A percentile compares a stretch with the other conserved stretches of the same genome.
Evolutionary conservation across 2,329 filamentous ascomycete species (phyloP).

Genomic region (Coniochaeta hoffmannii): DNA sequence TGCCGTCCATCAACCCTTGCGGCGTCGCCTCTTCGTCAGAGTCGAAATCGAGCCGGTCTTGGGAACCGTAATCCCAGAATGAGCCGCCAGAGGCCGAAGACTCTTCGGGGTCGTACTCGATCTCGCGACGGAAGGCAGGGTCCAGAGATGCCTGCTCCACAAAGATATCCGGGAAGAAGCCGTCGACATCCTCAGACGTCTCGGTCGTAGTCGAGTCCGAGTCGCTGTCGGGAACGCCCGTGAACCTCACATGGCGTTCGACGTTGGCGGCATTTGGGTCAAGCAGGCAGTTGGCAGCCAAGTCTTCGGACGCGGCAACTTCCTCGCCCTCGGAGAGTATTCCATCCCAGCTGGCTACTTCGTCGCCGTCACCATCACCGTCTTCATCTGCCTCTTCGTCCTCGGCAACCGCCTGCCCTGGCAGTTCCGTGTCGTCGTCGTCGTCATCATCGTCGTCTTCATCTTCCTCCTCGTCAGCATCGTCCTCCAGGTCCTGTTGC

Average conservation of each 20-base stretch:
- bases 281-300: conserved; percentile 13
- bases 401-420: conserved; percentile 22
- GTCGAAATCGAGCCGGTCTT: conserved; percentile 27
- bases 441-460: conserved; percentile 31
- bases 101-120: conserved; percentile 59
- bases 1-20: conserved; percentile 30
- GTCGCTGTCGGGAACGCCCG: conserved; percentile 58
- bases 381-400: conserved; percentile 27
- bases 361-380: conserved; percentile 32
- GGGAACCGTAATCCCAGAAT: conserved; percentile 56
- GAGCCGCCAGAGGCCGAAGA: conserved; percentile 47
- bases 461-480: conserved; percentile 28
- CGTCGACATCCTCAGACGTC: conserved; percentile 52
- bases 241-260: conserved; percentile 69
- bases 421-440: conserved; percentile 19
- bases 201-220: conserved; percentile 52
- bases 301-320: conserved; percentile 20
- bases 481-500: conserved; percentile 29
- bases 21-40: conserved; percentile 34
- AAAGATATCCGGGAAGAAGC: conserved; percentile 72
- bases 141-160: conserved; percentile 67
- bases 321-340: conserved; percentile 35
- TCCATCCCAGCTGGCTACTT: conserved; percentile 45
- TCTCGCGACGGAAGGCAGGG: conserved; percentile 63
- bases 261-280: conserved; percentile 17